Conservation (phyloP, 2,329 filamentous ascomycete species). For the Talaromyces pinophilus region DNA sequence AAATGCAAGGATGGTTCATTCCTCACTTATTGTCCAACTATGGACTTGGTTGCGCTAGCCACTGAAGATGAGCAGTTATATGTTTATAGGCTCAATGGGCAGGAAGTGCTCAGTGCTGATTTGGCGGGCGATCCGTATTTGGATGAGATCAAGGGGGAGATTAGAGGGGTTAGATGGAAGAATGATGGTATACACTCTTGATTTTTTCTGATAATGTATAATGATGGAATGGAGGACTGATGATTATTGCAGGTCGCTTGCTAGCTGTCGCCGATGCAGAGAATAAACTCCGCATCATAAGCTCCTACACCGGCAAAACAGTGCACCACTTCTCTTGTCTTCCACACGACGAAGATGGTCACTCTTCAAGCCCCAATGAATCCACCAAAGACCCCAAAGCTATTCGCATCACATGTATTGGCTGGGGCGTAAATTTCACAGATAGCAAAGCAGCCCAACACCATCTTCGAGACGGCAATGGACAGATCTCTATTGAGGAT, state of each 20-base stretch:
- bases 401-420: conserved; percentile 49
- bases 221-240: conserved; percentile 2
- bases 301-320: conserved; percentile 77
- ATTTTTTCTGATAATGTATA: not conserved
- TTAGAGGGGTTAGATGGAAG: conserved; percentile 60
- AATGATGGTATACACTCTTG: conserved; percentile 57
- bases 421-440: conserved; percentile 59
- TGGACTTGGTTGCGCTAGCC: conserved; percentile 77
- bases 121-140: conserved; percentile 43
- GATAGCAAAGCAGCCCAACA: conserved; percentile 49
- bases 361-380: not conserved
- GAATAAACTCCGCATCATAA: conserved; percentile 73
- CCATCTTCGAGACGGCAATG: conserved; percentile 39
- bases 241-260: conserved; percentile 54
- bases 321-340: conserved; percentile 65
- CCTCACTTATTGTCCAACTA: conserved; percentile 76
- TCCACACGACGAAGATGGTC: conserved; percentile 19
- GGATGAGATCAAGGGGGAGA: conserved; percentile 45
- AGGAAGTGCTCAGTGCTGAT: conserved; percentile 61
- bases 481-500: conserved; percentile 44
- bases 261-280: conserved; percentile 84
- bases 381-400: conserved; percentile 6
- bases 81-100: conserved; percentile 76
- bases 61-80: conserved; percentile 68
- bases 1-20: conserved; percentile 48